phyloP scores from a whole-genome alignment of 2,329 filamentous ascomycete genomes.

The Colletotrichum sp. region DNA sequence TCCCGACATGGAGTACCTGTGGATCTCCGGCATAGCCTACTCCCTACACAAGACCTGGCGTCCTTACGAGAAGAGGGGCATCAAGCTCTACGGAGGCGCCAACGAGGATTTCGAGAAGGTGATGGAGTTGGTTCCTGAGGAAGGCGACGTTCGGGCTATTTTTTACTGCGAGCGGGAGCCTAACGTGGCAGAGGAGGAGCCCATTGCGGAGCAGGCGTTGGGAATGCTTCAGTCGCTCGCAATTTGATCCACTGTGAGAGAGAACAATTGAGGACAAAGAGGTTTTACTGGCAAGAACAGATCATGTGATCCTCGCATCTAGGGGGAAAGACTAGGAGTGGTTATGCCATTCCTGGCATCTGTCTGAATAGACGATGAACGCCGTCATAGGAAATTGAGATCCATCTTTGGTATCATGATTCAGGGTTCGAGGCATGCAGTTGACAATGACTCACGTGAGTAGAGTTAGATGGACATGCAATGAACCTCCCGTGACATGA shows the following conservation, averaged over 20 bases:
- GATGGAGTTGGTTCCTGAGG: neutral
- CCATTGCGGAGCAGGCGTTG: neutral
- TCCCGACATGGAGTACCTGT: neutral
- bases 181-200: neutral
- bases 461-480: neutral
- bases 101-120: neutral
- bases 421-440: neutral
- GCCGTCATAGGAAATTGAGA: neutral
- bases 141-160: neutral
- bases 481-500: neutral
- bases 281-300: neutral
- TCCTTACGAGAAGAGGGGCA: neutral
- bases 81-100: neutral
- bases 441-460: neutral
- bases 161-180: neutral
- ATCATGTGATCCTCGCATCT: neutral
- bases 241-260: neutral
- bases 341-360: neutral
- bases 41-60: neutral
- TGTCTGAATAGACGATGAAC: neutral
- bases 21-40: neutral
- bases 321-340: neutral
- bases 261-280: neutral
- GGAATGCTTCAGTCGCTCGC: neutral
- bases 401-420: neutral